These are phyloP conservation scores for Pseudoturritis turrita DNA, from an alignment of 345 rosid species.

Conservation along the genomic window DNA sequence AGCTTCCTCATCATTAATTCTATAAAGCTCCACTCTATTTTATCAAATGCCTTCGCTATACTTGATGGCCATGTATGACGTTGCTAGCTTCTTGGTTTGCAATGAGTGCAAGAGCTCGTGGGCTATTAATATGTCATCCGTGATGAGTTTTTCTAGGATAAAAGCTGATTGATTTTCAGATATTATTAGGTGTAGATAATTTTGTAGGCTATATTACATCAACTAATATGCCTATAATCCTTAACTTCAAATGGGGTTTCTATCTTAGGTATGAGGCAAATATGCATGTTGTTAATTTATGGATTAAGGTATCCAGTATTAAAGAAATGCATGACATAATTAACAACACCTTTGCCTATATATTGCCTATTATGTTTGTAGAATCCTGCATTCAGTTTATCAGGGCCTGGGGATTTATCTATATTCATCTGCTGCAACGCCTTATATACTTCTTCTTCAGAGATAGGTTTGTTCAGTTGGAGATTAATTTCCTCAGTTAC, in stretches of 20 bases:
- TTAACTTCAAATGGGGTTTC: neutral
- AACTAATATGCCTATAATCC: neutral
- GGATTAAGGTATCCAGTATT: neutral
- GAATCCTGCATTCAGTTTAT: fast-evolving
- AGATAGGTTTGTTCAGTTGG: fast-evolving
- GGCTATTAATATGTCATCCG: too few relatives aligned
- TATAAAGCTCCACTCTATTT: too few relatives aligned
- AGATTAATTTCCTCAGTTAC: neutral
- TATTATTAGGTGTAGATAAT: too few relatives aligned
- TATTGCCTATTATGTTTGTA: neutral
- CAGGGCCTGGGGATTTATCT: neutral
- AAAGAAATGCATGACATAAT: neutral
- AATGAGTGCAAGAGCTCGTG: too few relatives aligned
- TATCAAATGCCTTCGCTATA: too few relatives aligned
- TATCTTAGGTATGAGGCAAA: neutral
- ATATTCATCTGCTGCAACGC: neutral
- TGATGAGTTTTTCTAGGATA: too few relatives aligned
- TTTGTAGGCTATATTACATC: neutral
- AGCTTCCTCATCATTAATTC: too few relatives aligned
- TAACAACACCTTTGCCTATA: neutral
- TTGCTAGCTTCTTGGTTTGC: too few relatives aligned
- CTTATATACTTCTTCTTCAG: neutral
- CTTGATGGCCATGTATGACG: too few relatives aligned
- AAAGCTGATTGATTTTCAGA: too few relatives aligned
- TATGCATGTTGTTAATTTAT: neutral